These are phyloP conservation scores for Geranium rotundifolium DNA, from an alignment of 345 rosid species.

Conservation along the genomic window DNA sequence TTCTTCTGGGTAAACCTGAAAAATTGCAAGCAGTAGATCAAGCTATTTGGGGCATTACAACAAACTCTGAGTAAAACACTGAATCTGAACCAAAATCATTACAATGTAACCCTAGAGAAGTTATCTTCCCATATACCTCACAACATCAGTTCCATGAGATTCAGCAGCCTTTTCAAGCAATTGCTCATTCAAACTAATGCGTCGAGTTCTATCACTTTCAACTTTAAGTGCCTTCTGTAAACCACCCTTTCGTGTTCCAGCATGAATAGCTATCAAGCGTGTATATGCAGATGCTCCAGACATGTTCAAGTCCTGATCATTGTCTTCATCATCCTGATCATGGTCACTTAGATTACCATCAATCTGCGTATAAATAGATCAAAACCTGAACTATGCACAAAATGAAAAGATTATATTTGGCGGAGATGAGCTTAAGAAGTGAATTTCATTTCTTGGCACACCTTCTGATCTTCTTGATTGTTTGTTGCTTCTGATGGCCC, in stretches of 20 bases:
- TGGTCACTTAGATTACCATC: slow-evolving; percentile 31
- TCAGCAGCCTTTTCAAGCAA: slow-evolving; percentile 44
- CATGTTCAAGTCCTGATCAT: slow-evolving; percentile 16
- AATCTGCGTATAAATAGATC: slow-evolving; percentile 19
- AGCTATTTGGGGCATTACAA: background rate
- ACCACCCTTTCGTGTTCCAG: slow-evolving; percentile 46
- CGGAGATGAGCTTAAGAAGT: background rate
- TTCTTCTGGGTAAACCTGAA: slow-evolving; percentile 63
- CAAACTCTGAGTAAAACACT: background rate
- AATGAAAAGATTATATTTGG: background rate
- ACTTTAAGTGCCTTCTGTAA: slow-evolving; percentile 35
- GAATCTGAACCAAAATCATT: background rate
- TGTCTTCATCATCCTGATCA: slow-evolving; percentile 16
- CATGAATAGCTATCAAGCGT: slow-evolving; percentile 43
- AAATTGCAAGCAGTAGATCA: slow-evolving; percentile 5
- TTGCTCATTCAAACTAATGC: slow-evolving; percentile 58
- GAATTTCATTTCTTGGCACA: background rate
- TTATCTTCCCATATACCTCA: slow-evolving; percentile 29
- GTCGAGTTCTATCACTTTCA: slow-evolving; percentile 37
- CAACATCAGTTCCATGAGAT: slow-evolving; percentile 40
- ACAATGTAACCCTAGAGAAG: background rate
- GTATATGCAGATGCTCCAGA: slow-evolving; percentile 29
- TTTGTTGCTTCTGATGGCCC: slow-evolving; percentile 30
- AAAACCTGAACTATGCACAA: background rate
- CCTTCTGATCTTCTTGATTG: slow-evolving; percentile 33